phyloP scores from a whole-genome alignment of 73 alveolate genomes.

The Paramecium caudatum region DNA sequence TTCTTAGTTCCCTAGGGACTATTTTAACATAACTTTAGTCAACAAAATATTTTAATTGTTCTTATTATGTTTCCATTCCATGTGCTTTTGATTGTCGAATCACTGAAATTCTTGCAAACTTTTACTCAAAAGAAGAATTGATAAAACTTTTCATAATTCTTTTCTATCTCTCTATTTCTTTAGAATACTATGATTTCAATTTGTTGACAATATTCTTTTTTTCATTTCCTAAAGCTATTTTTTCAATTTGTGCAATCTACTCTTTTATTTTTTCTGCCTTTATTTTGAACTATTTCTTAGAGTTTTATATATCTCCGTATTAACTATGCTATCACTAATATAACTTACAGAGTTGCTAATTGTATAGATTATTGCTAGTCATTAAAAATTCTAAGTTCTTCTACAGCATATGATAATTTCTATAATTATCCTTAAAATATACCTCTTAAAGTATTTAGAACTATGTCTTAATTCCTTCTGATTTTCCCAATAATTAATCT shows the following conservation, averaged over 20 bases:
- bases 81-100: slow-evolving; percentile 26
- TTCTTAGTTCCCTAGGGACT: slow-evolving; percentile 14
- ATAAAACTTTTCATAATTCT: neutral
- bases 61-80: neutral
- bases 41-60: slow-evolving; percentile 63
- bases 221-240: neutral
- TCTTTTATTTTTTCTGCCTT: slow-evolving; percentile 17
- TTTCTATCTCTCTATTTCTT: slow-evolving; percentile 11
- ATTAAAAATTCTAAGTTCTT: neutral
- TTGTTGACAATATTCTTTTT: neutral
- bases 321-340: neutral
- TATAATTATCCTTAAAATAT: neutral
- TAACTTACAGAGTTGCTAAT: neutral
- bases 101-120: neutral
- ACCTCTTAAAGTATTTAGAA: slow-evolving; percentile 38
- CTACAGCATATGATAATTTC: slow-evolving; percentile 7
- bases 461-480: slow-evolving; percentile 16
- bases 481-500: neutral
- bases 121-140: slow-evolving; percentile 5
- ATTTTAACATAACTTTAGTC: slow-evolving; percentile 31
- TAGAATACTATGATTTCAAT: neutral
- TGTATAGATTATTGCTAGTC: slow-evolving; percentile 47
- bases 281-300: neutral
- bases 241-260: neutral
- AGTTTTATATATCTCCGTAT: neutral